These are phyloP conservation scores for Puccinia coronata DNA, from an alignment of 1,284 basidiomycete species.

Conservation along the genomic window DNA sequence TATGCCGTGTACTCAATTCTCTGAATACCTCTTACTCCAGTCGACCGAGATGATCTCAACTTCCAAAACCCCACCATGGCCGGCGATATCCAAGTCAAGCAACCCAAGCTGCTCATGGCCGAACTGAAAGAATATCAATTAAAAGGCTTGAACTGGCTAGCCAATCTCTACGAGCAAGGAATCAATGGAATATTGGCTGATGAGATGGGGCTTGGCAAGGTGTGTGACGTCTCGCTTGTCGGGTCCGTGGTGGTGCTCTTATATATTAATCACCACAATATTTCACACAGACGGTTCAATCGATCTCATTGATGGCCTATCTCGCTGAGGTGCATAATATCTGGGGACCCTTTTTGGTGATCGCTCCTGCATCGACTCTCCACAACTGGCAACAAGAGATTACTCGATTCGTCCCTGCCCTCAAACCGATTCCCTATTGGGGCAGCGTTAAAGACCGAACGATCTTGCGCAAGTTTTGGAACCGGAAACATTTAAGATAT, in stretches of 20 bases:
- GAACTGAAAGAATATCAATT: slow-evolving; percentile 98
- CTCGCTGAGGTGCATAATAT: slow-evolving; percentile 96
- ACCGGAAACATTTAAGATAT: slow-evolving; percentile 94
- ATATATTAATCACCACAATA: slow-evolving; percentile 11
- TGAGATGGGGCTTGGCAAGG: slow-evolving; percentile 97
- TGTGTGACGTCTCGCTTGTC: slow-evolving; percentile 64
- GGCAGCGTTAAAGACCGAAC: slow-evolving; percentile 95
- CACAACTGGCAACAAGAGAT: slow-evolving; percentile 99
- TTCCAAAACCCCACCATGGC: slow-evolving; percentile 98
- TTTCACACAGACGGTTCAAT: slow-evolving; percentile 83
- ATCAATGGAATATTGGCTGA: slow-evolving; percentile 98
- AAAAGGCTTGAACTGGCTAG: slow-evolving; percentile 98
- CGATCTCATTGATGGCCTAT: slow-evolving; percentile 93
- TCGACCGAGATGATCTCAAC: slow-evolving; percentile 95
- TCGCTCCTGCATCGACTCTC: slow-evolving; percentile 93
- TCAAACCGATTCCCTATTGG: slow-evolving; percentile 98
- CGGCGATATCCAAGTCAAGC: slow-evolving; percentile 79
- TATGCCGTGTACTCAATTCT: neutral
- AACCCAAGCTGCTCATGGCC: slow-evolving; percentile 95
- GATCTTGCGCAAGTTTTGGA: slow-evolving; percentile 95
- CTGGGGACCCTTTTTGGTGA: slow-evolving; percentile 99
- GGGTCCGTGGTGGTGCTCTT: neutral
- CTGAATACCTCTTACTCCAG: slow-evolving; percentile 60
- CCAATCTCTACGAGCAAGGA: slow-evolving; percentile 96
- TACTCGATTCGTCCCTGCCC: slow-evolving; percentile 85